Conservation (phyloP, 352 stramenopile genomes). For the Sclerospora graminicola region DNA sequence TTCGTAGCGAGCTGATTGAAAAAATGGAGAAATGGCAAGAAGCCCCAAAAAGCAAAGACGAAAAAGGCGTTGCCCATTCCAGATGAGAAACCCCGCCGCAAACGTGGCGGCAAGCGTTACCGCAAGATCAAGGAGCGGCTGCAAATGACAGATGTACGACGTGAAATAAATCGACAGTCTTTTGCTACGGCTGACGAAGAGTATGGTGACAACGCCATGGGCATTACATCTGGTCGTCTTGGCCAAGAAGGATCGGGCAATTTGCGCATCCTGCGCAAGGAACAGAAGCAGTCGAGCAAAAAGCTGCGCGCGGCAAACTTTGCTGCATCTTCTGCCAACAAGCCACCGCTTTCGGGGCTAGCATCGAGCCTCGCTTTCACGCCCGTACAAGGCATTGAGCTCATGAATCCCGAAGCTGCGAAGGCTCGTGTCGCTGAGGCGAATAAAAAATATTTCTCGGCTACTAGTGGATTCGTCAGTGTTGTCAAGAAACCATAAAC, state of each 20-base stretch:
- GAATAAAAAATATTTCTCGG: constrained; percentile 97
- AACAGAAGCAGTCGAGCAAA: constrained; percentile 87
- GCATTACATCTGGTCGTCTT: constrained; percentile 89
- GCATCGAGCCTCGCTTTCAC: constrained; percentile 96
- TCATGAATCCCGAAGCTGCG: constrained; percentile 95
- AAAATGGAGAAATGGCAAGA: constrained; percentile 98
- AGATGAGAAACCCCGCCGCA: constrained; percentile 92
- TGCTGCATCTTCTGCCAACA: constrained; percentile 28
- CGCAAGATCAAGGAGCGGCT: constrained; percentile 96
- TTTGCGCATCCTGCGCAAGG: constrained; percentile 83
- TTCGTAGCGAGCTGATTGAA: constrained; percentile 83
- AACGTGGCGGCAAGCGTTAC: constrained; percentile 89
- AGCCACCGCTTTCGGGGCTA: constrained; percentile 78
- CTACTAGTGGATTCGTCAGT: constrained; percentile 92
- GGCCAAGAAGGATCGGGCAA: constrained; percentile 83
- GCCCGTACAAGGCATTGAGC: constrained; percentile 93
- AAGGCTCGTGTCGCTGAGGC: constrained; percentile 86
- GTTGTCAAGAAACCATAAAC: constrained; percentile 87
- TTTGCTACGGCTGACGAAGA: constrained; percentile 92
- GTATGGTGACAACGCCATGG: constrained; percentile 98
- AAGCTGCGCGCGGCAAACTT: constrained; percentile 90
- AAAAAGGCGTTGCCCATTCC: constrained; percentile 95
- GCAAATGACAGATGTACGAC: constrained; percentile 95
- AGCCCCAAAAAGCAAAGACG: constrained; percentile 92
- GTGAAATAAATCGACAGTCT: constrained; percentile 92